phyloP scores from a whole-genome alignment of 495 filamentous ascomycete species.

The Xylaria venustula region DNA sequence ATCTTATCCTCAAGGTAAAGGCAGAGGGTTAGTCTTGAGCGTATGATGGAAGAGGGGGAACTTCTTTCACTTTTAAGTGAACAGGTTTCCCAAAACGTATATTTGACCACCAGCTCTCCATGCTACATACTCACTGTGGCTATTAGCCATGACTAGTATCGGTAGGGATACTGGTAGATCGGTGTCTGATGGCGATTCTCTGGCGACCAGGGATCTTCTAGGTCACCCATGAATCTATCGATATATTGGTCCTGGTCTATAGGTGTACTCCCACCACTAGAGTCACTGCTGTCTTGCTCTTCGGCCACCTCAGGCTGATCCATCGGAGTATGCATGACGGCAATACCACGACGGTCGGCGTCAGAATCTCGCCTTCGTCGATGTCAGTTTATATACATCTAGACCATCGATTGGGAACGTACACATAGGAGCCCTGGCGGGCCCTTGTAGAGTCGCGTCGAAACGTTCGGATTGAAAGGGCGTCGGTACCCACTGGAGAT shows the following conservation, averaged over 20 bases:
- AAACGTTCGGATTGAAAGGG: neutral
- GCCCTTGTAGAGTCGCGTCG: neutral
- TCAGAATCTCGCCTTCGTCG: neutral
- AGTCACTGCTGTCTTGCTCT: neutral
- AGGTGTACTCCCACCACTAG: neutral
- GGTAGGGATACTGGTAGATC: neutral
- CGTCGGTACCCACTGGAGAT: neutral
- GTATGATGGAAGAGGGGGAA: too few relatives aligned
- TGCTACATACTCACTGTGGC: neutral
- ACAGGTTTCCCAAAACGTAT: too few relatives aligned
- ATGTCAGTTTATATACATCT: neutral
- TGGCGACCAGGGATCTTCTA: neutral
- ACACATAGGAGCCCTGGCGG: slow-evolving; percentile 5
- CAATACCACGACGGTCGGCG: neutral
- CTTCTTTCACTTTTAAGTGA: too few relatives aligned
- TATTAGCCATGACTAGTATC: neutral
- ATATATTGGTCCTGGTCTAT: neutral
- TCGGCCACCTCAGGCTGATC: neutral
- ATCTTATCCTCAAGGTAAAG: neutral
- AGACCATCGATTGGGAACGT: neutral
- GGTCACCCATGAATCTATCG: neutral
- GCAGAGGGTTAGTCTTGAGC: too few relatives aligned
- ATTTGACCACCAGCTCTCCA: too few relatives aligned
- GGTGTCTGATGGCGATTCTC: neutral
- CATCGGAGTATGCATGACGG: neutral